Base-by-base conservation (phyloP, 306 rosid genomes). In the Quercus engelmannii region DNA sequence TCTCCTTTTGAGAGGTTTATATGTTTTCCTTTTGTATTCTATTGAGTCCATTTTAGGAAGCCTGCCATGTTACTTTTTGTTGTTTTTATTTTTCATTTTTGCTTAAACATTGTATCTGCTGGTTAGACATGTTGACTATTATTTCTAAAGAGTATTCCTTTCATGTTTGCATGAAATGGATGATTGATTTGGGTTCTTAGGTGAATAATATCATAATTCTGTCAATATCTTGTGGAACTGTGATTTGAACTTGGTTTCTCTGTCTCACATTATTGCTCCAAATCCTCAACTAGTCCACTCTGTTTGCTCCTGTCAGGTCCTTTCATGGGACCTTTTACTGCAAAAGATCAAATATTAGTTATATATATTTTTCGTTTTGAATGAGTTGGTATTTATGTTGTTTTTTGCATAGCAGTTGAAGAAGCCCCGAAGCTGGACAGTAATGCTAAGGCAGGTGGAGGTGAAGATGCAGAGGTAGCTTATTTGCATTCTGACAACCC, bases 401-500 rank as follows among this genome's bases (percentile, higher is more conserved):
- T 71, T 46, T 41, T 6, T 69, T 75, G 25, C 54, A 23, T 25
- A 38, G 71, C 82, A 88, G 88, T 55, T 6, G 91, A 90, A 23
- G 94, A 88, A 55, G 26, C 30, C 15, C 88, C 80, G 68, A 90
- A 84, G 90, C 78, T 58, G 55, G 87, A 86, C 26, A 61, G 79
- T 26, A 65, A 86, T 61, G 78, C 85, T 13, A 80, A 80, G 79
- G 82, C 84, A 25, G 63, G 57, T 30, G 87, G 77, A 73, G 90
- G 84, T 74, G 83, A 83, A 63, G 84, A 81, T 30, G 91, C 87
- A 71, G 87, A 88, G 90, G 91, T 90, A 74, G 69, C 75, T 73
- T 76, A 63, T 76, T 63, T 73, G 38, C 71, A 30, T 35, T 65
- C 33, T 79, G 71, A 70, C 73, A 5, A 63, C 51, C 75, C 19